Base-by-base conservation (phyloP, 2,329 filamentous ascomycete genomes). In the Sphaerulina musiva region DNA sequence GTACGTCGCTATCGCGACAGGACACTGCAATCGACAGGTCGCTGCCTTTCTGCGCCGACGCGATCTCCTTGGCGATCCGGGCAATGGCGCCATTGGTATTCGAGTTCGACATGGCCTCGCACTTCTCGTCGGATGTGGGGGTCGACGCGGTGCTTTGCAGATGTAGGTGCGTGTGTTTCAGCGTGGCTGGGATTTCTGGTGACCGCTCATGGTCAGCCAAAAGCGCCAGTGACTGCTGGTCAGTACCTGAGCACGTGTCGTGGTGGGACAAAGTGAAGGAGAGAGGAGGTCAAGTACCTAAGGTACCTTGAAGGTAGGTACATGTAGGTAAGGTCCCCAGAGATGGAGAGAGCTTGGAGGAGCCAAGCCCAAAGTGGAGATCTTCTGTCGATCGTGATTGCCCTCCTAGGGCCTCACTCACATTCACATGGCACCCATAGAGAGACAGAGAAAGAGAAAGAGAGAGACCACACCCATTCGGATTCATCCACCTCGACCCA, bases 11-110 rank as follows among this genome's bases (percentile, higher is more conserved):
- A 72, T 97, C 93, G 48, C 87, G 80, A 68, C 87, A 95, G 53
- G 88, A 87, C 46, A 96, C 90, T 9, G 89, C 89, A 59, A 97
- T 80, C 31, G 91, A 95, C 34, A 96, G 78, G 71, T 96, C 91
- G 17, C 83, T 81, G 59, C 82, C 86, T 69, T 86, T 86, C 70
- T 95, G 89, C 55, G 96, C 84, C 63, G 93, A 87, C 66, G 84
- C 82, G 61, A 96, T 80, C 75, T 96, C 92, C 86, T 93, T 66
- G 8, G 65, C 64, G 50, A 69, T 65, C 20, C 67, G 62, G 14
- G 60, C 56, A 31, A 68, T 67, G 4, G 61, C 55, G 32, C 66
- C 64, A 14, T 59, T 57, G 5, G 65, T 63, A 49, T 68, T 68
- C 36, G 63, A 46, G 36, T 58, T 62, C 29, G 63, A 56, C 58